Percentiles rank a stretch among this genome's conserved stretches.
These are phyloP conservation scores for Bertia moriformis DNA, from an alignment of 2,329 filamentous ascomycete genomes.

Conservation along the genomic window DNA sequence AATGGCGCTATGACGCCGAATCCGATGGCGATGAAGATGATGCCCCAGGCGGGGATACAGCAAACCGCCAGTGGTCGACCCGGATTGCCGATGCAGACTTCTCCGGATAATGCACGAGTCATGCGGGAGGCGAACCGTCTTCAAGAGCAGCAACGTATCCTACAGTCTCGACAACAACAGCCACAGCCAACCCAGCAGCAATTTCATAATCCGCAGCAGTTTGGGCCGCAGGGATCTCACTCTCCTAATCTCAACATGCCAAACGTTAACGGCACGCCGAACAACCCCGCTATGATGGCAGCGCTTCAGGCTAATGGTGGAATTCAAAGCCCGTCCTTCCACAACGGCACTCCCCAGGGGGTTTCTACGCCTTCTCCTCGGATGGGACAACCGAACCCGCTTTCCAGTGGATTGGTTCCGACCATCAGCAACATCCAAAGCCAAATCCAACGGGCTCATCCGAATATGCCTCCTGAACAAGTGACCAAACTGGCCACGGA, in stretches of 20 bases:
- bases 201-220: not conserved
- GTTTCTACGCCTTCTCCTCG: not conserved
- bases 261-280: not conserved
- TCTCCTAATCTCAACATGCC: not conserved
- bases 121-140: slow-evolving; percentile 1
- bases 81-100: not conserved
- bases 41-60: not conserved
- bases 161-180: not conserved
- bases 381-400: not conserved
- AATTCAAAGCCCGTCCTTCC: slow-evolving; percentile 1
- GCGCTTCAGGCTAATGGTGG: not conserved
- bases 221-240: slow-evolving; percentile 1
- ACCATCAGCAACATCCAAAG: not conserved
- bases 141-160: not conserved
- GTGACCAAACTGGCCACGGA: not conserved
- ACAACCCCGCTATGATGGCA: slow-evolving; percentile 1
- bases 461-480: not conserved
- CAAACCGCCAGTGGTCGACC: not conserved
- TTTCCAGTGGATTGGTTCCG: not conserved
- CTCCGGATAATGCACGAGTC: slow-evolving; percentile 1
- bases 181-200: not conserved
- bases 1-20: not conserved
- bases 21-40: slow-evolving; percentile 1
- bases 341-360: not conserved
- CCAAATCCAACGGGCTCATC: not conserved